Percentiles rank a stretch among this genome's conserved stretches.
These are phyloP conservation scores for Elymus sibiricus DNA, from an alignment of 176 grass and related monocot species.

Conservation along the genomic window DNA sequence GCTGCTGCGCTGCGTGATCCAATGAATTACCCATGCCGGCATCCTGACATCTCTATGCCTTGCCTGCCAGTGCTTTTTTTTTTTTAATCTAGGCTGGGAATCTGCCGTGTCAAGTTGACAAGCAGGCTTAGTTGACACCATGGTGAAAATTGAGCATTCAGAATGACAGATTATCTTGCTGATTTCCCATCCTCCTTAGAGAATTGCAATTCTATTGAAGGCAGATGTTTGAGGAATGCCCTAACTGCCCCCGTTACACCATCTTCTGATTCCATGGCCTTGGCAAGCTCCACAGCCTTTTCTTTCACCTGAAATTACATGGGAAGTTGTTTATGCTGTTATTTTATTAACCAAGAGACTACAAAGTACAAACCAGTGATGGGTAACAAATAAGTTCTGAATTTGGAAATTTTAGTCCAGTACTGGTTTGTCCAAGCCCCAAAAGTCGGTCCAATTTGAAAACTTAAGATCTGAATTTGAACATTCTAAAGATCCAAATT, in stretches of 20 bases:
- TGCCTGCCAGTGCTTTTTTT: too few relatives aligned
- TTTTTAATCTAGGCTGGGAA: too few relatives aligned
- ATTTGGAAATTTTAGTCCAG: neutral
- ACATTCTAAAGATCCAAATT: neutral
- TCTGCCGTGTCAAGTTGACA: too few relatives aligned
- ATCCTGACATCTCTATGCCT: too few relatives aligned
- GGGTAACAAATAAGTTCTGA: neutral
- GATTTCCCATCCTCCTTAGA: too few relatives aligned
- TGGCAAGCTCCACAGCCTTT: constrained; percentile 63
- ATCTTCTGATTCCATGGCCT: constrained; percentile 77
- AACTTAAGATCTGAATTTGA: neutral
- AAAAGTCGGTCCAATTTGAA: neutral
- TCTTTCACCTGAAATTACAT: constrained; percentile 65
- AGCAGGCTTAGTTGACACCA: too few relatives aligned
- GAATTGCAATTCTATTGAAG: neutral
- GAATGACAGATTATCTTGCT: too few relatives aligned
- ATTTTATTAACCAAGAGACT: neutral
- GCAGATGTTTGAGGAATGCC: constrained; percentile 83
- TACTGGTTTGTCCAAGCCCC: neutral
- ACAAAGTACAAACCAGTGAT: neutral
- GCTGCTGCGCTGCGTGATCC: too few relatives aligned
- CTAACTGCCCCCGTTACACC: constrained; percentile 75
- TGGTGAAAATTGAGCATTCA: too few relatives aligned
- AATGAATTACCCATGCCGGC: too few relatives aligned
- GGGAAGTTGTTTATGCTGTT: neutral